Conservation (phyloP, 176 grass and related monocot genomes). For the Lolium rigidum region DNA sequence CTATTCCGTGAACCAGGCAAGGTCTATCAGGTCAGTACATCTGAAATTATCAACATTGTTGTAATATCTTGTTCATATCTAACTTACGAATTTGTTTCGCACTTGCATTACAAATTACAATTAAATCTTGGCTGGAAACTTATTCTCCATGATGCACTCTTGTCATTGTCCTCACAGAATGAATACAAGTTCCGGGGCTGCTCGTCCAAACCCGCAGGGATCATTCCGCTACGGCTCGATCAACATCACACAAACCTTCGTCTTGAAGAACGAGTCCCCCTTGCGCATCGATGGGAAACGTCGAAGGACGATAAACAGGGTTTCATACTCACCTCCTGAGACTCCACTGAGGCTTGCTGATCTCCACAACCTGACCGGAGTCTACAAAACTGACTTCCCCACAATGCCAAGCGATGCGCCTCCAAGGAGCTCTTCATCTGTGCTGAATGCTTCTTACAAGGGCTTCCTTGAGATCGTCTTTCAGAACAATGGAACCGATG, state of each 20-base stretch:
- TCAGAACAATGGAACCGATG: slow-evolving; percentile 84
- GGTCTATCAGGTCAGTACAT: slow-evolving; percentile 70
- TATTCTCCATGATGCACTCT: slow-evolving; percentile 13
- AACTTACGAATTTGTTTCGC: neutral
- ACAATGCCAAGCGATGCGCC: slow-evolving; percentile 52
- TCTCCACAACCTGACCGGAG: slow-evolving; percentile 55
- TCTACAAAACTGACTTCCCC: slow-evolving; percentile 82
- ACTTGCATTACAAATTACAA: neutral
- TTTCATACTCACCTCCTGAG: slow-evolving; percentile 74
- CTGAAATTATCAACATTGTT: neutral
- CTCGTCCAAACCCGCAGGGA: slow-evolving; percentile 86
- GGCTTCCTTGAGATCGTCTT: slow-evolving; percentile 96
- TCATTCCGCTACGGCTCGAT: slow-evolving; percentile 84
- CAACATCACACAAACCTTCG: slow-evolving; percentile 74
- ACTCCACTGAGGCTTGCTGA: slow-evolving; percentile 89
- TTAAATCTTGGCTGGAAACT: neutral
- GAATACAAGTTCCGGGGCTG: slow-evolving; percentile 81
- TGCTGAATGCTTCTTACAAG: slow-evolving; percentile 76
- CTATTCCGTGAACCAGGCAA: slow-evolving; percentile 86
- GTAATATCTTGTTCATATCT: too few species aligned
- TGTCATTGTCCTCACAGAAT: slow-evolving; percentile 56
- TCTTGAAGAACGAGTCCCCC: slow-evolving; percentile 62
- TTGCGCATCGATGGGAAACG: slow-evolving; percentile 59
- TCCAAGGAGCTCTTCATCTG: slow-evolving; percentile 61
- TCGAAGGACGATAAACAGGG: slow-evolving; percentile 68